Evolutionary conservation across 495 filamentous ascomycete species (phyloP).

Genomic region (Entonaema liquescens): DNA sequence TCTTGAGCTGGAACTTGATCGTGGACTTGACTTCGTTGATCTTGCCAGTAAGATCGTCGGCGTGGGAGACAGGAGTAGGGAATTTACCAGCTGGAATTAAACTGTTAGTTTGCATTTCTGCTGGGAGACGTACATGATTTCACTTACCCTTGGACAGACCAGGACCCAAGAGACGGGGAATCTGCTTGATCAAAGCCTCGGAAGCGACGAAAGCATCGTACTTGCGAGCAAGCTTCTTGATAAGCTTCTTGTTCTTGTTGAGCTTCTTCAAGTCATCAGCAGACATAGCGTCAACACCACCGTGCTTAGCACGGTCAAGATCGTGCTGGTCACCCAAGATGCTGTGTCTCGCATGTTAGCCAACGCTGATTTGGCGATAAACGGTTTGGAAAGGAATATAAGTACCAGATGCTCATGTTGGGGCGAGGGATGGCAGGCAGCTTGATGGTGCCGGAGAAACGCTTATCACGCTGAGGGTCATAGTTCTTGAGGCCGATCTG

Average conservation of each 20-base stretch:
- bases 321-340: slow-evolving; percentile 99
- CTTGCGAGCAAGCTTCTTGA: slow-evolving; percentile 99
- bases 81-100: slow-evolving; percentile 86
- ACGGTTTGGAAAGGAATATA: slow-evolving; percentile 36
- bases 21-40: slow-evolving; percentile 99
- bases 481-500: slow-evolving; percentile 99
- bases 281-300: slow-evolving; percentile 96
- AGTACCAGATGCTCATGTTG: slow-evolving; percentile 84
- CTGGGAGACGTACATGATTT: neutral
- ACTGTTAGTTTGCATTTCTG: slow-evolving; percentile 16
- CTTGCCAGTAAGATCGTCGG: slow-evolving; percentile 90
- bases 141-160: slow-evolving; percentile 94
- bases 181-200: slow-evolving; percentile 97
- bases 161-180: slow-evolving; percentile 97
- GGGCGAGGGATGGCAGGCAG: slow-evolving; percentile 90
- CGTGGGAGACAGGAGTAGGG: slow-evolving; percentile 95
- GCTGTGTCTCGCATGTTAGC: slow-evolving; percentile 54
- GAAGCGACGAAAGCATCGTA: slow-evolving; percentile 99
- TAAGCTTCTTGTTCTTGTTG: slow-evolving; percentile 99
- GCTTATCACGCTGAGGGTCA: slow-evolving; percentile 99
- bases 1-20: slow-evolving; percentile 99
- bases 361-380: slow-evolving; percentile 11
- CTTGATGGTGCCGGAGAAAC: slow-evolving; percentile 99
- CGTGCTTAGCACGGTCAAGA: slow-evolving; percentile 99
- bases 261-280: slow-evolving; percentile 99